Conservation (phyloP, 1,139 yeast species). For the Nematodospora anomalae region DNA sequence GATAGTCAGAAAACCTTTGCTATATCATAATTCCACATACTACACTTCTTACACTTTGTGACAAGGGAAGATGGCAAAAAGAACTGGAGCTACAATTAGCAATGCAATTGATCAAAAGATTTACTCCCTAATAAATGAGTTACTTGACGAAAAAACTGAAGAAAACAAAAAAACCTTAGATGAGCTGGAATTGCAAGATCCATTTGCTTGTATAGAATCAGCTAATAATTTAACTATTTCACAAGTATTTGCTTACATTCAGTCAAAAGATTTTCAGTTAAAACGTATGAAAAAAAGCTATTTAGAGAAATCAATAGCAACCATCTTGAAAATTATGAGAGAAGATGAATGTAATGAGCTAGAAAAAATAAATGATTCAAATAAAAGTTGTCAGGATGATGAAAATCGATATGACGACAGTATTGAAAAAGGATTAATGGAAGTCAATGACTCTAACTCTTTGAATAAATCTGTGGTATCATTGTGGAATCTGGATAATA, state of each 20-base stretch:
- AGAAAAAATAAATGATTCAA: constrained; percentile 28
- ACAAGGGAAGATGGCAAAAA: constrained; percentile 16
- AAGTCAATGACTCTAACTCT: constrained; percentile 56
- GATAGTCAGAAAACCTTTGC: no score
- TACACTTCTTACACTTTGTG: no score
- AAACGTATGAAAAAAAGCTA: constrained; percentile 60
- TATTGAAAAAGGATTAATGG: constrained; percentile 50
- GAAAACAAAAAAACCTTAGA: constrained; percentile 33
- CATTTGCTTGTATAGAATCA: constrained; percentile 48
- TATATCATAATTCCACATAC: no score
- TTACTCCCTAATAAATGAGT: constrained; percentile 46
- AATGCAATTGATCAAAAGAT: constrained; percentile 51
- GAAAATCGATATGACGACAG: constrained; percentile 18
- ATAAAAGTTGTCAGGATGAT: constrained; percentile 28
- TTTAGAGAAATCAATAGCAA: constrained; percentile 59
- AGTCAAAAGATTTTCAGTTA: constrained; percentile 60
- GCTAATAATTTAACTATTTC: constrained; percentile 56
- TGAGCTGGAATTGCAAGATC: constrained; percentile 30
- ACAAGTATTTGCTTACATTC: constrained; percentile 57
- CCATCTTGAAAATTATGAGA: constrained; percentile 47
- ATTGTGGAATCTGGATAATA: constrained; percentile 52
- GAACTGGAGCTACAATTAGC: constrained; percentile 20
- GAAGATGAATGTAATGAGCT: constrained; percentile 46
- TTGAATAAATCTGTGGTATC: constrained; percentile 76
- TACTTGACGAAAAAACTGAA: constrained; percentile 53